Conservation (phyloP, 2,329 filamentous ascomycete genomes). For the Penicillium sp. region DNA sequence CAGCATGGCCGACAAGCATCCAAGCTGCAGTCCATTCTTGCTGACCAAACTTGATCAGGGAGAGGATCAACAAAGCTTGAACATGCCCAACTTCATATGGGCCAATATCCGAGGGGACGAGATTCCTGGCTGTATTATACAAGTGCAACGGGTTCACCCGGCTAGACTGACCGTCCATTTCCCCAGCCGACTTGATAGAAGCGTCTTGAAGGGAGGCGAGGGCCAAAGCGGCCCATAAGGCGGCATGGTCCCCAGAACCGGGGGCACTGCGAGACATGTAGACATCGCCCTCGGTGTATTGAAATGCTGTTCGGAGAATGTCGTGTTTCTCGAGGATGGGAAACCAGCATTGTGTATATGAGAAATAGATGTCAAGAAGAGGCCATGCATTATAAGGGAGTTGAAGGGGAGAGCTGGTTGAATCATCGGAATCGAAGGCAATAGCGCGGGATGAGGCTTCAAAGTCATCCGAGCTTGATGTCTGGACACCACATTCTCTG, state of each 20-base stretch:
- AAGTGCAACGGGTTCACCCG: constrained; percentile 35
- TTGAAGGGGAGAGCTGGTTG: constrained; percentile 39
- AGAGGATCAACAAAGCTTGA: constrained; percentile 55
- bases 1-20: constrained; percentile 60
- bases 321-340: constrained; percentile 65
- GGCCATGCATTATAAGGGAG: constrained; percentile 47
- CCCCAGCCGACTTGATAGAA: constrained; percentile 25
- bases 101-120: constrained; percentile 47
- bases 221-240: constrained; percentile 57
- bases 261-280: constrained; percentile 25
- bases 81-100: constrained; percentile 49
- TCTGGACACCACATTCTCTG: constrained; percentile 27
- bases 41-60: constrained; percentile 58
- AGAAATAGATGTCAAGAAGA: constrained; percentile 67
- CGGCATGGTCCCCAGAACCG: constrained; percentile 48
- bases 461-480: constrained; percentile 6
- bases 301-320: constrained; percentile 50
- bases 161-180: constrained; percentile 12
- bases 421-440: constrained; percentile 4
- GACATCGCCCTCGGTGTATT: constrained; percentile 28
- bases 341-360: constrained; percentile 71
- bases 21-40: constrained; percentile 57
- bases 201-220: constrained; percentile 54
- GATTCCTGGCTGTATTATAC: constrained; percentile 38
- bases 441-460: constrained; percentile 2